A percentile compares a stretch with the other conserved stretches of the same genome.
Conservation (phyloP, 129 eudicot genomes). For the Apium graveolens region DNA sequence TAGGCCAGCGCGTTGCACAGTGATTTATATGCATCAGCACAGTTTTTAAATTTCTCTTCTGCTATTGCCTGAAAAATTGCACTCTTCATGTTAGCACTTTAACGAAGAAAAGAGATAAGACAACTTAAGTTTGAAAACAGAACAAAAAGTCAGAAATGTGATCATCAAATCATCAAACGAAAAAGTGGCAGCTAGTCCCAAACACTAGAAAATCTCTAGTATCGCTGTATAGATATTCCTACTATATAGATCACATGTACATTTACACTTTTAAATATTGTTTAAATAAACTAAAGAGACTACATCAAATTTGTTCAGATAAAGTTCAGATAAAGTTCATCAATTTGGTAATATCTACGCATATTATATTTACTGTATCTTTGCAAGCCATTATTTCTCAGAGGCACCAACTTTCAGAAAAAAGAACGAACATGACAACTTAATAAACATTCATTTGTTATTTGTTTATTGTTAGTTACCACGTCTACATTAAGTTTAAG, state of each 20-base stretch:
- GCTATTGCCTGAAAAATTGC: constrained; percentile 58
- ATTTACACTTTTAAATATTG: not conserved
- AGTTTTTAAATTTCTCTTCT: constrained; percentile 83
- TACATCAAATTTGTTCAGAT: not conserved
- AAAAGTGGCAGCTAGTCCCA: not conserved
- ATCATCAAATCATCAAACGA: not conserved
- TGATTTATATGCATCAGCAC: constrained; percentile 73
- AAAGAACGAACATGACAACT: not conserved
- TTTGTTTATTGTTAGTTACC: not conserved
- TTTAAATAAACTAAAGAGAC: not conserved
- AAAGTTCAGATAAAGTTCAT: not conserved
- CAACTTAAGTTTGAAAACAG: not conserved
- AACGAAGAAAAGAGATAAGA: not conserved
- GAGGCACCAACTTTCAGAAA: not conserved
- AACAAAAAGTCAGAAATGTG: not conserved
- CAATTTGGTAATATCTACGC: not conserved
- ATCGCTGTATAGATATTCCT: not conserved
- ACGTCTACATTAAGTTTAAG: not conserved
- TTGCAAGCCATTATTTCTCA: not conserved
- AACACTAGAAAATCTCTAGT: not conserved
- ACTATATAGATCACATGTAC: not conserved
- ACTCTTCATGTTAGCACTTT: not conserved
- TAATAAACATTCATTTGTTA: too few species aligned
- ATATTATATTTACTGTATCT: not conserved
- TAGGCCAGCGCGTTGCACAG: constrained; percentile 56